Percentiles rank a stretch among this genome's conserved stretches.
Conservation (phyloP, 805 yeast genomes). For the Saccharomycopsis fermentans region DNA sequence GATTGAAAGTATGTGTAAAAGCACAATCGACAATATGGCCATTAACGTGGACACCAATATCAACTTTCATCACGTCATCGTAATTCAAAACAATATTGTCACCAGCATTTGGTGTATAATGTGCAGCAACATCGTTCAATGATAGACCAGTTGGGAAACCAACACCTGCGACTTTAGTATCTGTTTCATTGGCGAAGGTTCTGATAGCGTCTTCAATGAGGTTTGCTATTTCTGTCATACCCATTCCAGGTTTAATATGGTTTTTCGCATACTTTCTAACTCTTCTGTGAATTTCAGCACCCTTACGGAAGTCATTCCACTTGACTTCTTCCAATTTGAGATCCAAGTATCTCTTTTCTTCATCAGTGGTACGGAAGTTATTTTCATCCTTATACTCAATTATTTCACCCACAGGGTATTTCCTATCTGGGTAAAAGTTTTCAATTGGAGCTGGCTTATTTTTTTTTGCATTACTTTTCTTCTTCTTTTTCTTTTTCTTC, state of each 20-base stretch:
- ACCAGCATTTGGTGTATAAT: constrained; percentile 93
- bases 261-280: constrained; percentile 74
- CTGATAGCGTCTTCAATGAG: constrained; percentile 79
- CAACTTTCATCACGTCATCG: constrained; percentile 94
- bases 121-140: constrained; percentile 91
- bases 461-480: constrained; percentile 47
- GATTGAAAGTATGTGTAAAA: constrained; percentile 81
- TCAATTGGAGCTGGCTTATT: constrained; percentile 52
- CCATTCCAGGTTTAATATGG: constrained; percentile 80
- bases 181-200: constrained; percentile 43
- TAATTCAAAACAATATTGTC: constrained; percentile 71
- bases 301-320: constrained; percentile 89
- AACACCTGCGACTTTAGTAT: constrained; percentile 62
- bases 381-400: constrained; percentile 60
- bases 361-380: constrained; percentile 73
- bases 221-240: constrained; percentile 83
- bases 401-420: constrained; percentile 84
- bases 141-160: constrained; percentile 99
- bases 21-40: constrained; percentile 94
- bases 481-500: constrained; percentile 44
- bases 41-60: constrained; percentile 92
- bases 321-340: constrained; percentile 44
- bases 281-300: constrained; percentile 91
- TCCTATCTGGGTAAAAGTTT: constrained; percentile 55
- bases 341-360: constrained; percentile 74